These are phyloP conservation scores for Cylindrodendrum hubeiense DNA, from an alignment of 2,329 filamentous ascomycete species.

Conservation along the genomic window DNA sequence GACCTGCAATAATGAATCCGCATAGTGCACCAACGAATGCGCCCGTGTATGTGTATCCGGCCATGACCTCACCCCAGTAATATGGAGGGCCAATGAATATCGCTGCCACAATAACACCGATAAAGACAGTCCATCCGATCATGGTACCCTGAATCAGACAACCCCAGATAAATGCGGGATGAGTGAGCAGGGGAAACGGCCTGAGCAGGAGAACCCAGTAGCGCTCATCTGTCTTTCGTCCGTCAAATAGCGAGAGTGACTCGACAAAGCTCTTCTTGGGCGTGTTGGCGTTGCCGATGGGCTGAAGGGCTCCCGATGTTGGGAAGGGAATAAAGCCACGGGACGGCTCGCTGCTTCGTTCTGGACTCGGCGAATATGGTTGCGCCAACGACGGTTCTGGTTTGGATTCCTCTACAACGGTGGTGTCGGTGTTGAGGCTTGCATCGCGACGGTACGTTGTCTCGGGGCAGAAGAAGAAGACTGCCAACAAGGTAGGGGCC, in stretches of 20 bases:
- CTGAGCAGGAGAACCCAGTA: conserved; percentile 76
- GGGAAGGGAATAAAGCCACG: conserved; percentile 49
- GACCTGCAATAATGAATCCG: conserved; percentile 81
- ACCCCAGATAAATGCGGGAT: conserved; percentile 87
- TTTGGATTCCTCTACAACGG: conserved; percentile 29
- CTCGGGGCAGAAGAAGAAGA: conserved; percentile 87
- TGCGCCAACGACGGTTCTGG: conserved; percentile 21
- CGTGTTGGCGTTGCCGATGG: conserved; percentile 49
- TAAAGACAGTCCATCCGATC: conserved; percentile 96
- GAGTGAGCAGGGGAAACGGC: conserved; percentile 84
- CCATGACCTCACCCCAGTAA: conserved; percentile 84
- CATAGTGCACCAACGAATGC: conserved; percentile 86
- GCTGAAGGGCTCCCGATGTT: conserved; percentile 48
- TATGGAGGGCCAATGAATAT: conserved; percentile 86
- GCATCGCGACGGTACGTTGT: conserved; percentile 80
- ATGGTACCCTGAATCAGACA: conserved; percentile 86
- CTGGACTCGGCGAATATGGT: conserved; percentile 10
- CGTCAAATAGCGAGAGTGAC: conserved; percentile 79
- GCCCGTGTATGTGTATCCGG: conserved; percentile 88
- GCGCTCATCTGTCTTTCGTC: conserved; percentile 82
- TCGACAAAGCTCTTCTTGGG: conserved; percentile 70
- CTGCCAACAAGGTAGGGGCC: conserved; percentile 74
- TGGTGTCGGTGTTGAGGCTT: conserved; percentile 77
- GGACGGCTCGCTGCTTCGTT: not conserved
- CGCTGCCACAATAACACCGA: conserved; percentile 84